These are phyloP conservation scores for Ceratocystis cacaofunesta DNA, from an alignment of 2,329 filamentous ascomycete species.

Conservation along the genomic window DNA sequence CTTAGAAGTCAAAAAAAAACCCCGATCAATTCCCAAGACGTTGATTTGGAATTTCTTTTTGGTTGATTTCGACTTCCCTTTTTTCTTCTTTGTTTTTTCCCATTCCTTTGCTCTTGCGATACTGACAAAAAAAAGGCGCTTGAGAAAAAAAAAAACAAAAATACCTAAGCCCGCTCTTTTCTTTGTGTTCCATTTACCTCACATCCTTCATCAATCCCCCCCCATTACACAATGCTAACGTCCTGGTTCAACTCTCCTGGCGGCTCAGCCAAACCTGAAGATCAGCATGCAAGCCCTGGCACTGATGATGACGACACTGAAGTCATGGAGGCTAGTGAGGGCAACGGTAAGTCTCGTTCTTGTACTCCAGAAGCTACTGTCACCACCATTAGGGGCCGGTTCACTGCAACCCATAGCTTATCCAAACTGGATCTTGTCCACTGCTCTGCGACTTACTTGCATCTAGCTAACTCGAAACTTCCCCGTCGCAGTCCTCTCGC, in stretches of 20 bases:
- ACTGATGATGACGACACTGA: constrained; percentile 52
- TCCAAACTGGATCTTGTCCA: no score
- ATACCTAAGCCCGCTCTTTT: background rate
- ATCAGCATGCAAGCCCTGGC: constrained; percentile 35
- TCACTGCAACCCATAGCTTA: background rate
- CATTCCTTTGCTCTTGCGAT: background rate
- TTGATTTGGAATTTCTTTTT: background rate
- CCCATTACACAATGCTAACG: constrained; percentile 27
- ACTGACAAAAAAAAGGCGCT: background rate
- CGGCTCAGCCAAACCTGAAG: constrained; percentile 26
- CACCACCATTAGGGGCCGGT: background rate
- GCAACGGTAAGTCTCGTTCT: constrained; percentile 56
- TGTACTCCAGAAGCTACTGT: background rate
- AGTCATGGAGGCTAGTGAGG: constrained; percentile 79
- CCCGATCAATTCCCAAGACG: background rate
- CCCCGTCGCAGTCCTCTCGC: constrained; percentile 57
- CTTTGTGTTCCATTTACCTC: background rate
- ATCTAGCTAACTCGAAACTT: background rate
- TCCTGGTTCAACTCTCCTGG: constrained; percentile 23
- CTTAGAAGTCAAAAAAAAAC: background rate
- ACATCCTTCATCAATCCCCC: background rate
- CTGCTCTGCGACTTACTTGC: background rate
- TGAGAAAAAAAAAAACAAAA: background rate
- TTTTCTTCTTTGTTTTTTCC: background rate
- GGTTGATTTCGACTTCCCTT: background rate